phyloP scores from a whole-genome alignment of 805 yeast genomes.

The Candida orba region DNA sequence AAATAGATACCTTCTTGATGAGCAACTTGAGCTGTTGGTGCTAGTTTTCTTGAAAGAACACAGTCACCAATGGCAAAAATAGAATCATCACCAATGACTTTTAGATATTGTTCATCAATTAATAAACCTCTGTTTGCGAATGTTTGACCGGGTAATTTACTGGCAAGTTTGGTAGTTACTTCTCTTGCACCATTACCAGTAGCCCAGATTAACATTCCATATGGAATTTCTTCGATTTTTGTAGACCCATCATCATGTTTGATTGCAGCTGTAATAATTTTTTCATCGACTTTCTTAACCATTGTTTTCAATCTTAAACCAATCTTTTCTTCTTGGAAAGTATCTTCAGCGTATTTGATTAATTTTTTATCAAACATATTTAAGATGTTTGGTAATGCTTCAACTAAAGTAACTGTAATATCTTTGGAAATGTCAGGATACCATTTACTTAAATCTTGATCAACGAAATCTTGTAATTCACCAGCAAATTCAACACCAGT shows the following conservation, averaged over 20 bases:
- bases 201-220: slow-evolving; percentile 94
- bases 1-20: slow-evolving; percentile 86
- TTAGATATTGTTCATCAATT: slow-evolving; percentile 61
- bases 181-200: slow-evolving; percentile 90
- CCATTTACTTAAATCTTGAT: slow-evolving; percentile 82
- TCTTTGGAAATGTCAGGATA: slow-evolving; percentile 83
- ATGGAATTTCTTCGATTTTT: slow-evolving; percentile 56
- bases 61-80: slow-evolving; percentile 92
- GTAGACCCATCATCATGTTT: slow-evolving; percentile 68
- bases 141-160: slow-evolving; percentile 70
- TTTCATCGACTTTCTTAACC: slow-evolving; percentile 78
- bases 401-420: slow-evolving; percentile 78
- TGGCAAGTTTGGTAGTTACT: slow-evolving; percentile 57
- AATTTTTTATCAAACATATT: slow-evolving; percentile 39
- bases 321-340: slow-evolving; percentile 46
- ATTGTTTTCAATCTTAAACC: slow-evolving; percentile 78
- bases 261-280: slow-evolving; percentile 62
- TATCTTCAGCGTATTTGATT: slow-evolving; percentile 37
- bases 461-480: slow-evolving; percentile 89
- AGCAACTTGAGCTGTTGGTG: slow-evolving; percentile 97
- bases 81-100: slow-evolving; percentile 75
- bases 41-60: slow-evolving; percentile 69
- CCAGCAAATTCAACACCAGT: slow-evolving; percentile 98
- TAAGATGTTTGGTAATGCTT: slow-evolving; percentile 85
- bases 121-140: slow-evolving; percentile 82